Base-by-base conservation (phyloP, 1,284 basidiomycete genomes). In the Leccinum subfulvum region DNA sequence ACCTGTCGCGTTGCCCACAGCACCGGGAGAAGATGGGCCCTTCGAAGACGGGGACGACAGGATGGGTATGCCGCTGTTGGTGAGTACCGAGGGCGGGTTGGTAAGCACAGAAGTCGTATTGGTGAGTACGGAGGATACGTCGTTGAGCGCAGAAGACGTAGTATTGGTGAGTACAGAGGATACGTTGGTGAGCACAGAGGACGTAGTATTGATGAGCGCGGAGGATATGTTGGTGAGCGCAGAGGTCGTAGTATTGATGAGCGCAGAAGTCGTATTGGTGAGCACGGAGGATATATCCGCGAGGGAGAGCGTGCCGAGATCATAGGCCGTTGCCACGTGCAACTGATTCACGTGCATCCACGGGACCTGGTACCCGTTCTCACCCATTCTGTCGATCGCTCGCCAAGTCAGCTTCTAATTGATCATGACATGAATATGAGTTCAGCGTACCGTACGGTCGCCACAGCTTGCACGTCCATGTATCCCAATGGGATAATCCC, bases 261-360 rank as follows among this genome's bases (percentile, higher is more conserved):
- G 41, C 10, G n/a, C n/a, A 3, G 39, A 16, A 4, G 41, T 11
- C 2, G 61, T 26, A 39, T 21, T 21, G 18, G 44, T 66, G 65
- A 53, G 61, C 66, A 16, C 61, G 35, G 49, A 64, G 21, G 62
- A 57, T 7, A 76, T 33, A 59, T 73, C 71, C 11, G 14, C 62
- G 1, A 67, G 53, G 14, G 69, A 71, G n/a, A 71, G 23, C 10
- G 44, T 13, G 16, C 62, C 64, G 4, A 72, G 39, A 18, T 68
- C 61, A 64, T 86, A 87, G 14, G 69, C 63, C 21, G 83, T 81
- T 18, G 81, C 76, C 10, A 87, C 84, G 55, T 69, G 65, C 41
- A 69, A 69, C 69, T 86, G 84, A 39, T 75, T 71, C 41, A 86
- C 71, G 56, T 85, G 78, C 59, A 88, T 71, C 84, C 85, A 87